These are phyloP conservation scores for apple (Malus domestica) DNA, from an alignment of 306 rosid genomes.

Conservation along the genomic window DNA sequence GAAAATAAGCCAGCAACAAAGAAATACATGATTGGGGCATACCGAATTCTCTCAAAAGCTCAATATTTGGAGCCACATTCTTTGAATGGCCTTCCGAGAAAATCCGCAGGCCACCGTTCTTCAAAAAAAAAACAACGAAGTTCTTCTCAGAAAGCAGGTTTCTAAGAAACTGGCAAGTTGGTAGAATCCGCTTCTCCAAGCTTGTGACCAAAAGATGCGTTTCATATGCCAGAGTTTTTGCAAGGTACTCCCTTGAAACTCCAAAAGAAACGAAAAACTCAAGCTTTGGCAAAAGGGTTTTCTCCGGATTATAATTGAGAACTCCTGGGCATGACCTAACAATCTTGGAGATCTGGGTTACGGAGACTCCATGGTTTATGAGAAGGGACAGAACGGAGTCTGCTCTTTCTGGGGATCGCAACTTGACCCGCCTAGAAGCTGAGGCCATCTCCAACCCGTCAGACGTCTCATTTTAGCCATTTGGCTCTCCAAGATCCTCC, in stretches of 20 bases:
- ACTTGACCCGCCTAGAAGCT: not conserved
- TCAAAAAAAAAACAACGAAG: not conserved
- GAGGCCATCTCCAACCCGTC: too few relatives aligned
- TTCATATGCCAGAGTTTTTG: not conserved
- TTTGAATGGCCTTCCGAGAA: not conserved
- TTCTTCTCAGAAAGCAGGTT: conserved; percentile 11
- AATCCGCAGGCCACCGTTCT: too few relatives aligned
- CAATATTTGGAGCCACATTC: conserved; percentile 7
- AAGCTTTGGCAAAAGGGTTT: too few relatives aligned
- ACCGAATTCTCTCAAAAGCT: conserved; percentile 23
- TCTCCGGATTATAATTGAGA: too few relatives aligned
- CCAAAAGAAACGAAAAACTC: conserved; percentile 12
- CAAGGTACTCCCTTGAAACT: conserved; percentile 14
- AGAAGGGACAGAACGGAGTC: conserved; percentile 18
- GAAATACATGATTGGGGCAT: not conserved
- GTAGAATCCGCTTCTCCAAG: conserved; percentile 18
- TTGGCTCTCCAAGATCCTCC: too few relatives aligned
- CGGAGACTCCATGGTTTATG: too few relatives aligned
- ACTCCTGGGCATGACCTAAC: not conserved
- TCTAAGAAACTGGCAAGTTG: conserved; percentile 13
- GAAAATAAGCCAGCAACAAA: not conserved
- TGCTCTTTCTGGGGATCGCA: conserved; percentile 7
- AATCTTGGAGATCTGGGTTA: too few relatives aligned
- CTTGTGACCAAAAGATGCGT: not conserved
- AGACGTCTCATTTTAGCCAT: too few relatives aligned